Conservation (phyloP, 2,329 filamentous ascomycete species). For the Xylariaceae sp. region DNA sequence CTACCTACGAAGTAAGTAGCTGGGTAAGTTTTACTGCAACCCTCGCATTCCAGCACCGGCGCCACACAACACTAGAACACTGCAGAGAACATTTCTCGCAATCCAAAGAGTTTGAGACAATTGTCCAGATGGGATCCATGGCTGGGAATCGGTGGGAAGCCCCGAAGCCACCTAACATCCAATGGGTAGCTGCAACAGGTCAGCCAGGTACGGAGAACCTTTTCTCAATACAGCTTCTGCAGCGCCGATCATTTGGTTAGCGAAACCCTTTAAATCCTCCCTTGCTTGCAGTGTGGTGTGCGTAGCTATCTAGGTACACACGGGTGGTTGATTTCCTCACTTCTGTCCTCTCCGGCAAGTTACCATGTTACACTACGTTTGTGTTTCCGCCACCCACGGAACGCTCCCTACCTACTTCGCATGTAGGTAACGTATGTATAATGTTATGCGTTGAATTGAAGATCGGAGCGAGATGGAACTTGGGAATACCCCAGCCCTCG, state of each 20-base stretch:
- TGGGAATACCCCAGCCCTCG: not conserved
- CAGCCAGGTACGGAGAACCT: not conserved
- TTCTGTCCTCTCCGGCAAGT: not conserved
- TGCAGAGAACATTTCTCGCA: slow-evolving; percentile 17
- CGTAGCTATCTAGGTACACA: too few species aligned
- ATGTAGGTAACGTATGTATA: not conserved
- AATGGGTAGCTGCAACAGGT: not conserved
- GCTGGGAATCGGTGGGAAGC: not conserved
- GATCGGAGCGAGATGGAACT: not conserved
- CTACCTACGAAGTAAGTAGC: too few species aligned
- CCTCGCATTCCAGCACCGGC: slow-evolving; percentile 9
- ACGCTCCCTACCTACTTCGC: not conserved
- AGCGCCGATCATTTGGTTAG: not conserved
- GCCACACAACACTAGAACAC: slow-evolving; percentile 3
- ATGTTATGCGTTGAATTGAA: not conserved
- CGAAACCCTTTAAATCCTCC: not conserved
- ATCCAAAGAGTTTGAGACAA: slow-evolving; percentile 4
- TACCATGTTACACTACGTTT: not conserved
- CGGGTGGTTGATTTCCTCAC: too few species aligned
- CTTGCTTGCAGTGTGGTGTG: not conserved
- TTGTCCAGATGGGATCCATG: not conserved
- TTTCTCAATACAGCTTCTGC: not conserved
- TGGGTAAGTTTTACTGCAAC: too few species aligned
- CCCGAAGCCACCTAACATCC: not conserved
- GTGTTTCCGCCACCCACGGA: not conserved